Percentiles rank a stretch among this genome's conserved stretches.
These are phyloP conservation scores for Epicoccum sorghinum DNA, from an alignment of 2,329 filamentous ascomycete species.

Conservation along the genomic window DNA sequence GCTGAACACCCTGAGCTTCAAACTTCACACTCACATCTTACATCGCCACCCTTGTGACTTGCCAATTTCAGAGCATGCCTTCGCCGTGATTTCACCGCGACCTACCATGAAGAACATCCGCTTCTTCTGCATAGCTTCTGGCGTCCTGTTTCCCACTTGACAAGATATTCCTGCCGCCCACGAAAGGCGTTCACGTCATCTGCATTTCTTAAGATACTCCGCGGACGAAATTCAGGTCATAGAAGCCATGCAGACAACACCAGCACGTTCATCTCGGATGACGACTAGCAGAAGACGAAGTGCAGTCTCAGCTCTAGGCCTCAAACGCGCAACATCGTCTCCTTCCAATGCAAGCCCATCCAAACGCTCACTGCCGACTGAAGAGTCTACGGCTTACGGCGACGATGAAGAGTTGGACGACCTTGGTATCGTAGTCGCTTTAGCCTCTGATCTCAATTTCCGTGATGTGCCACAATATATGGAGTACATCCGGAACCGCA, in stretches of 20 bases:
- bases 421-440: constrained; percentile 60
- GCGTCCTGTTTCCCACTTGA: constrained; percentile 1
- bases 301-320: constrained; percentile 31
- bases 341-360: constrained; percentile 46
- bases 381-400: constrained; percentile 32
- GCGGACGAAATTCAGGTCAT: not conserved
- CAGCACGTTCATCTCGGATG: constrained; percentile 41
- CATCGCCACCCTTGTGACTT: constrained; percentile 28
- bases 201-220: not conserved
- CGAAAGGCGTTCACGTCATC: not conserved
- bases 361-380: constrained; percentile 40
- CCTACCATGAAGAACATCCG: constrained; percentile 24
- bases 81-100: constrained; percentile 1
- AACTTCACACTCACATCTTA: constrained; percentile 15
- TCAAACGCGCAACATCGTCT: constrained; percentile 44
- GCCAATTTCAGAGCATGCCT: constrained; percentile 28
- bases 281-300: constrained; percentile 33
- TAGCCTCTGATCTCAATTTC: constrained; percentile 63
- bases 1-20: constrained; percentile 5
- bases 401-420: constrained; percentile 62
- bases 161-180: not conserved
- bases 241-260: constrained; percentile 35
- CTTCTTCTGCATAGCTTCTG: not conserved
- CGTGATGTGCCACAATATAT: constrained; percentile 69
- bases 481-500: constrained; percentile 63